A percentile compares a stretch with the other conserved stretches of the same genome.
Conservation (phyloP, 1,284 basidiomycete genomes). For the Puccinia polysora region DNA sequence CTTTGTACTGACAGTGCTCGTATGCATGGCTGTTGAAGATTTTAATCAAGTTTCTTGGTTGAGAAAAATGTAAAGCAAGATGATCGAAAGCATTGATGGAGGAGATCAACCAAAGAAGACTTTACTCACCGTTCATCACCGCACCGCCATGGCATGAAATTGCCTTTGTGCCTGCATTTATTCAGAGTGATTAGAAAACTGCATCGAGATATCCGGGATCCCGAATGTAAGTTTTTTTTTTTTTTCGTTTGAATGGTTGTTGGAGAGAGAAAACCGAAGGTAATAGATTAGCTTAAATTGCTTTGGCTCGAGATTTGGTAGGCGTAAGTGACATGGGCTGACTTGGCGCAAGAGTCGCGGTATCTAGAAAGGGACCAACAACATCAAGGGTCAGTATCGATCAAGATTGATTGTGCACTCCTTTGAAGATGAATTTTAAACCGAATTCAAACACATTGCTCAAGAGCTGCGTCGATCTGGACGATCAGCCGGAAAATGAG, state of each 20-base stretch:
- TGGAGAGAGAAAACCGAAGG: neutral
- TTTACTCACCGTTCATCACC: constrained; percentile 38
- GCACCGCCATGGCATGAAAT: constrained; percentile 44
- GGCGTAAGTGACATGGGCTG: no score
- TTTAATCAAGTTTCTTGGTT: no score
- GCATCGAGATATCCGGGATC: no score
- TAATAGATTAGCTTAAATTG: neutral
- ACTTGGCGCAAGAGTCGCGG: constrained; percentile 43
- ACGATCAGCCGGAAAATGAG: neutral
- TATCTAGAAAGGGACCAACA: no score
- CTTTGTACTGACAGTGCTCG: constrained; percentile 44
- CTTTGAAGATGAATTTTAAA: no score
- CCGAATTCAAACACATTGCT: no score
- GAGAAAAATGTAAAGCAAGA: neutral
- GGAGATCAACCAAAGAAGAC: neutral
- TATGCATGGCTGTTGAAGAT: constrained; percentile 44
- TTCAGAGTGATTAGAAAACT: constrained; percentile 42
- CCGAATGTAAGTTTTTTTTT: no score
- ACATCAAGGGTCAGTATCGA: no score
- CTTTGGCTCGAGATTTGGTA: neutral
- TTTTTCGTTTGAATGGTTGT: neutral
- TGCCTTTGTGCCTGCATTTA: constrained; percentile 41
- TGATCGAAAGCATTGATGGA: neutral
- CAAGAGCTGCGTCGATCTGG: no score
- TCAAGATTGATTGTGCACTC: no score